These are phyloP conservation scores for Rhizopogon vesiculosus DNA, from an alignment of 768 basidiomycete species.

Conservation along the genomic window DNA sequence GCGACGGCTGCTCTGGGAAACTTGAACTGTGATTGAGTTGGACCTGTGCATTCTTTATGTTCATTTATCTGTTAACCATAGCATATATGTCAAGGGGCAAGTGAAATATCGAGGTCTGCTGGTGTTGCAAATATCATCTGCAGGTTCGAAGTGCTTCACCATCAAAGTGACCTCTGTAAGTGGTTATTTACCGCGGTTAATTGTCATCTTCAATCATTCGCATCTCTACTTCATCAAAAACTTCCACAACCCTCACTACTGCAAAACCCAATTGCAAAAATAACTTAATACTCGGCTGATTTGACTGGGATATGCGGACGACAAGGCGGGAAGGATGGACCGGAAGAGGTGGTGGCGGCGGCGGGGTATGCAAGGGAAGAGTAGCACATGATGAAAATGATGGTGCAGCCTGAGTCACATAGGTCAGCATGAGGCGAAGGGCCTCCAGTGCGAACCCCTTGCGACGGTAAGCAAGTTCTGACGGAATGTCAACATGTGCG, in stretches of 20 bases:
- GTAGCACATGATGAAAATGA: conserved; percentile 8
- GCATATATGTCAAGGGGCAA: too few relatives aligned
- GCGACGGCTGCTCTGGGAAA: too few relatives aligned
- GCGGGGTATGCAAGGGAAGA: conserved; percentile 17
- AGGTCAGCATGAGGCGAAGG: conserved; percentile 62
- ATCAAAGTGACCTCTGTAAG: too few relatives aligned
- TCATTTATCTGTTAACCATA: too few relatives aligned
- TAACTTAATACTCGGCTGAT: conserved; percentile 62
- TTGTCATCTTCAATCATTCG: conserved; percentile 23
- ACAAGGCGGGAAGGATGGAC: conserved; percentile 48
- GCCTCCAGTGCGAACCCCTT: conserved; percentile 62
- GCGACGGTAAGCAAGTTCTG: conserved; percentile 66
- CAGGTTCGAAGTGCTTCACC: too few relatives aligned
- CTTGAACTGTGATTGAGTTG: too few relatives aligned
- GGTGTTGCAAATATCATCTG: too few relatives aligned
- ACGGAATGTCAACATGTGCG: too few relatives aligned
- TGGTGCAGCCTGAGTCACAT: conserved; percentile 44
- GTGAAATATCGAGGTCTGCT: too few relatives aligned
- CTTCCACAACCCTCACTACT: conserved; percentile 59
- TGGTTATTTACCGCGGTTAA: too few relatives aligned
- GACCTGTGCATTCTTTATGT: too few relatives aligned
- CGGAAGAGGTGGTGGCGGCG: conserved; percentile 36
- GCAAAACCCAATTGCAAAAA: conserved; percentile 77
- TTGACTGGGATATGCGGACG: conserved; percentile 65
- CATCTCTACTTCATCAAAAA: conserved; percentile 86